A percentile compares a stretch with the other conserved stretches of the same genome.
Evolutionary conservation across 2,329 filamentous ascomycete species (phyloP).

Genomic region (Colletotrichum limetticola): DNA sequence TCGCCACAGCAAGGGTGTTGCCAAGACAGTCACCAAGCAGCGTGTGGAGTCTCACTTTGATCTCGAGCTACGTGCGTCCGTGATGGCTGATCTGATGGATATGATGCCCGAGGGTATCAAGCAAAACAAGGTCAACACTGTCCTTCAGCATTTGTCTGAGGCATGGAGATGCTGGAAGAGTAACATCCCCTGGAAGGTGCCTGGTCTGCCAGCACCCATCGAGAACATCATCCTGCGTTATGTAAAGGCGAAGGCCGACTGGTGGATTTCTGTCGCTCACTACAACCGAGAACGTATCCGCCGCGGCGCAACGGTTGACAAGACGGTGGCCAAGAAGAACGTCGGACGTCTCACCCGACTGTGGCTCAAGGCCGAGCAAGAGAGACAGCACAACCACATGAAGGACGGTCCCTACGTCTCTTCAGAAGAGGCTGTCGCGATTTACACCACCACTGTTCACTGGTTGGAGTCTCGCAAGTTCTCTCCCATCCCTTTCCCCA

Average conservation of each 20-base stretch:
- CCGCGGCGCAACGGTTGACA: conserved; percentile 95
- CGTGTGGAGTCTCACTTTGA: conserved; percentile 99
- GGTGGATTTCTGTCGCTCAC: conserved; percentile 99
- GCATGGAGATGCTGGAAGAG: conserved; percentile 99
- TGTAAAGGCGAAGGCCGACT: conserved; percentile 98
- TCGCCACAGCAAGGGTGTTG: conserved; percentile 97
- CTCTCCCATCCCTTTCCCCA: conserved; percentile 97
- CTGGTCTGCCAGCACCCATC: conserved; percentile 93
- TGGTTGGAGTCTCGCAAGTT: conserved; percentile 99
- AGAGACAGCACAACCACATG: conserved; percentile 99
- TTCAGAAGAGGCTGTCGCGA: conserved; percentile 97
- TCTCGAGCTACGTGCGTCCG: conserved; percentile 93
- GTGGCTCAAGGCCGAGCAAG: conserved; percentile 98
- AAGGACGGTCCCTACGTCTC: conserved; percentile 99
- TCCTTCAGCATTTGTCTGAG: conserved; percentile 95
- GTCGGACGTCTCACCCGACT: conserved; percentile 91
- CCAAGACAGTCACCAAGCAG: conserved; percentile 99
- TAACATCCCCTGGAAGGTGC: conserved; percentile 99
- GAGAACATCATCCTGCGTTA: conserved; percentile 99
- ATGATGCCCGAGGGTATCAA: conserved; percentile 99
- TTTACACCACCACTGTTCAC: conserved; percentile 98
- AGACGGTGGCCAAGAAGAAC: conserved; percentile 99
- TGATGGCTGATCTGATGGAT: conserved; percentile 99
- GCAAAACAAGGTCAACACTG: conserved; percentile 98
- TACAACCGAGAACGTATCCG: conserved; percentile 98